A percentile compares a stretch with the other conserved stretches of the same genome.
These are phyloP conservation scores for Pestalotiopsis sp. DNA, from an alignment of 2,329 filamentous ascomycete genomes.

Conservation along the genomic window DNA sequence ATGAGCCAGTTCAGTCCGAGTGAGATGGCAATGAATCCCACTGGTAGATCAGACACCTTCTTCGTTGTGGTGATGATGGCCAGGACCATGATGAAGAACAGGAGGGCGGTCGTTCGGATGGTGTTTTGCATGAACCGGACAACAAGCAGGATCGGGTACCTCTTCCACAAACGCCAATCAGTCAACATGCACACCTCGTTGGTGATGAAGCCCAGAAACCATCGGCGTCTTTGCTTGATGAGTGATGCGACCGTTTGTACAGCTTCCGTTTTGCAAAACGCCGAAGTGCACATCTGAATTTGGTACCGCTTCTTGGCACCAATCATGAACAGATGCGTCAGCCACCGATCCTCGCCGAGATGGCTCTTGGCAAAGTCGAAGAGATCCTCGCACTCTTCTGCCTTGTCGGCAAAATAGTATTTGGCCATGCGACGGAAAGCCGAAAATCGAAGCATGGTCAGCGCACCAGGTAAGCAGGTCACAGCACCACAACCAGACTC, in stretches of 20 bases:
- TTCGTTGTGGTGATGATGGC: constrained; percentile 85
- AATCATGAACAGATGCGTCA: constrained; percentile 99
- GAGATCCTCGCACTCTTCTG: constrained; percentile 90
- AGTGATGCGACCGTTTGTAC: constrained; percentile 86
- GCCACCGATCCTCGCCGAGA: constrained; percentile 92
- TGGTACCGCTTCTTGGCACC: constrained; percentile 91
- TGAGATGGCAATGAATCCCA: constrained; percentile 92
- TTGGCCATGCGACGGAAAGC: constrained; percentile 97
- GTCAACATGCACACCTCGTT: constrained; percentile 99
- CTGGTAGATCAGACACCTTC: constrained; percentile 75
- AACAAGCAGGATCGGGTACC: constrained; percentile 83
- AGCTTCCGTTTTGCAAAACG: constrained; percentile 97
- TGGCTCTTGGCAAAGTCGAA: constrained; percentile 98
- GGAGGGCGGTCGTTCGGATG: constrained; percentile 87
- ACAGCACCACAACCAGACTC: constrained; percentile 94
- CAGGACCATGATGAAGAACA: constrained; percentile 93
- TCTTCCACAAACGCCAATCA: constrained; percentile 86
- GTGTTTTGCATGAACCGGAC: constrained; percentile 96
- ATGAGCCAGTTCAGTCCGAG: constrained; percentile 91
- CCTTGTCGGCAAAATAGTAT: constrained; percentile 97
- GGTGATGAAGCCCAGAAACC: constrained; percentile 97
- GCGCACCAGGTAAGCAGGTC: constrained; percentile 90
- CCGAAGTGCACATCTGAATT: constrained; percentile 96
- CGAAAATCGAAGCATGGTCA: constrained; percentile 94
- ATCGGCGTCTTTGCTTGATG: constrained; percentile 90